A percentile compares a stretch with the other conserved stretches of the same genome.
phyloP scores from a whole-genome alignment of 768 basidiomycete genomes.

The Termitomyces sp. region DNA sequence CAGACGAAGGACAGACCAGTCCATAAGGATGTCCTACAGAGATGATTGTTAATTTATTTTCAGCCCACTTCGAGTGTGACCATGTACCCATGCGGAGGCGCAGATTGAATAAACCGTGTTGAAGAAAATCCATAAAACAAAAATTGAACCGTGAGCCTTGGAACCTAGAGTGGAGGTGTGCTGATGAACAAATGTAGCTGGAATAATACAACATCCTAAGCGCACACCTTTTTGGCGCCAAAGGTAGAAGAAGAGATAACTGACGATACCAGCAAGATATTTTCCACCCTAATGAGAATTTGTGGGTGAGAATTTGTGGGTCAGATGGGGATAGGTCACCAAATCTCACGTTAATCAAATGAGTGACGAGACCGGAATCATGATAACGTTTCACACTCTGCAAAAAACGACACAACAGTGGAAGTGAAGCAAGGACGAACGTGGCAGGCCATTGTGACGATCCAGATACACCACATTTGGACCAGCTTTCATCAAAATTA shows the following conservation, averaged over 20 bases:
- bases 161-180: slow-evolving; percentile 15
- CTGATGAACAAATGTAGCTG: not conserved
- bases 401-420: slow-evolving; percentile 70
- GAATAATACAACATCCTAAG: not conserved
- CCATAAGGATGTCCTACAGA: slow-evolving; percentile 75
- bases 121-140: slow-evolving; percentile 66
- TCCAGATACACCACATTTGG: slow-evolving; percentile 36
- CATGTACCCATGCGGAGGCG: slow-evolving; percentile 72
- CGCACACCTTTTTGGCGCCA: slow-evolving; percentile 67
- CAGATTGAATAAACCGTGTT: slow-evolving; percentile 65
- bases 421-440: slow-evolving; percentile 56
- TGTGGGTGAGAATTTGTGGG: not conserved
- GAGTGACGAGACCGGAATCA: slow-evolving; percentile 69
- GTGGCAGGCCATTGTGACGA: slow-evolving; percentile 56
- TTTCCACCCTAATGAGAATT: slow-evolving; percentile 29
- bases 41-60: not conserved
- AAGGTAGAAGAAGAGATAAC: slow-evolving; percentile 62
- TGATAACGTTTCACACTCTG: slow-evolving; percentile 86
- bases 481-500: slow-evolving; percentile 45
- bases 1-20: slow-evolving; percentile 80
- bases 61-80: not conserved
- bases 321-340: not conserved
- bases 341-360: slow-evolving; percentile 76
- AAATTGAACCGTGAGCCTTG: slow-evolving; percentile 33
- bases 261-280: slow-evolving; percentile 49